A percentile compares a stretch with the other conserved stretches of the same genome.
phyloP scores from a whole-genome alignment of 176 grass and related monocot genomes.

The Miscanthus lutarioriparius region DNA sequence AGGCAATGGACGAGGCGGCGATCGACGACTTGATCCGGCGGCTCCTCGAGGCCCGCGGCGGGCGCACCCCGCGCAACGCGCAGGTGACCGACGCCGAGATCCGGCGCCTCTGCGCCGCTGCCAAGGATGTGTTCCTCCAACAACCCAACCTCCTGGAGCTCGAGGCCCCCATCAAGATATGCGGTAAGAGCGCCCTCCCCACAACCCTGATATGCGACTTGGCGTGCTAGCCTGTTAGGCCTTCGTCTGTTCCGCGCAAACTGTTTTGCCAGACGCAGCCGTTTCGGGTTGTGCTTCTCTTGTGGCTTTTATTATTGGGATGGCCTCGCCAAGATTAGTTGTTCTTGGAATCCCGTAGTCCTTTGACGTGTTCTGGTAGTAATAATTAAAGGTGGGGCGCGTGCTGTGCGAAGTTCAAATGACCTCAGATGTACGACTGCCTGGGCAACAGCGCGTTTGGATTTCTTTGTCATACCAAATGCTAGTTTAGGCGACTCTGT shows the following conservation, averaged over 20 bases:
- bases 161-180: slow-evolving; percentile 93
- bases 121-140: slow-evolving; percentile 77
- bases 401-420: background rate
- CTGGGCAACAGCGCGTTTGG: background rate
- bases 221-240: background rate
- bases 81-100: slow-evolving; percentile 80
- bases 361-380: background rate
- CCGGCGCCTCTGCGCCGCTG: slow-evolving; percentile 63
- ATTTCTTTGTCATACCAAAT: background rate
- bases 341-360: background rate
- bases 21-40: slow-evolving; percentile 73
- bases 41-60: slow-evolving; percentile 66
- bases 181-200: slow-evolving; percentile 39
- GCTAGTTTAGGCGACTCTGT: background rate
- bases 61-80: slow-evolving; percentile 56
- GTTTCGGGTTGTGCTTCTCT: background rate
- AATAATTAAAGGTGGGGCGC: background rate
- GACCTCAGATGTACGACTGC: background rate
- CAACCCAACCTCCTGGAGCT: slow-evolving; percentile 91
- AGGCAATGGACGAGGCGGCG: slow-evolving; percentile 53
- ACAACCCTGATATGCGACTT: background rate
- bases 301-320: background rate
- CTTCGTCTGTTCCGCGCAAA: background rate
- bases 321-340: background rate
- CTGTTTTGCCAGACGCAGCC: background rate